phyloP scores from a whole-genome alignment of 257 asterid genomes.

The Solanum chiquidenum region DNA sequence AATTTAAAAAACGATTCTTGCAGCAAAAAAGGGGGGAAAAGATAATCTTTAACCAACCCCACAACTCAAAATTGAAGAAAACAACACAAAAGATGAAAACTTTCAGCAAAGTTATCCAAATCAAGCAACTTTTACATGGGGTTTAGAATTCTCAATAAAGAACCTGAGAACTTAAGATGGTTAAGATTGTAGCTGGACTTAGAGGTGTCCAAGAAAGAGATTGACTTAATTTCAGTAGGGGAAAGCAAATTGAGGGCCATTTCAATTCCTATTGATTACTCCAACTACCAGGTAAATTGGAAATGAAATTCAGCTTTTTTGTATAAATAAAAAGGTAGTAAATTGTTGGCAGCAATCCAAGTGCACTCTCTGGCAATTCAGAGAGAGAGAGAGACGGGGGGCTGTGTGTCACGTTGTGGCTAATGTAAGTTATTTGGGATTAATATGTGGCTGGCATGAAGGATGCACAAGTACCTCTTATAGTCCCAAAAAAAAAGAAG shows the following conservation, averaged over 20 bases:
- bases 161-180: slow-evolving; percentile 51
- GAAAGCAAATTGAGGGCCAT: slow-evolving; percentile 66
- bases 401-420: not conserved
- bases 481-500: not conserved
- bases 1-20: not conserved
- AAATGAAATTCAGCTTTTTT: not conserved
- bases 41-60: not conserved
- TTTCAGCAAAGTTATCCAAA: not conserved
- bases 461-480: not conserved
- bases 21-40: not conserved
- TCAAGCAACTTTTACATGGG: not conserved
- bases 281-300: not conserved
- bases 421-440: not conserved
- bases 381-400: not conserved
- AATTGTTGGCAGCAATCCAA: not conserved
- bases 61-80: not conserved
- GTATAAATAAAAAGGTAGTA: not conserved
- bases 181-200: slow-evolving; percentile 46
- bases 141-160: not conserved
- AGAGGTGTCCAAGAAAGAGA: slow-evolving; percentile 72
- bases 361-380: not conserved
- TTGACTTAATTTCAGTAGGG: slow-evolving; percentile 62
- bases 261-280: not conserved
- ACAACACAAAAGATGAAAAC: not conserved
- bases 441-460: not conserved